Conservation (phyloP, 2,329 filamentous ascomycete genomes). For the Fusarium miscanthi region DNA sequence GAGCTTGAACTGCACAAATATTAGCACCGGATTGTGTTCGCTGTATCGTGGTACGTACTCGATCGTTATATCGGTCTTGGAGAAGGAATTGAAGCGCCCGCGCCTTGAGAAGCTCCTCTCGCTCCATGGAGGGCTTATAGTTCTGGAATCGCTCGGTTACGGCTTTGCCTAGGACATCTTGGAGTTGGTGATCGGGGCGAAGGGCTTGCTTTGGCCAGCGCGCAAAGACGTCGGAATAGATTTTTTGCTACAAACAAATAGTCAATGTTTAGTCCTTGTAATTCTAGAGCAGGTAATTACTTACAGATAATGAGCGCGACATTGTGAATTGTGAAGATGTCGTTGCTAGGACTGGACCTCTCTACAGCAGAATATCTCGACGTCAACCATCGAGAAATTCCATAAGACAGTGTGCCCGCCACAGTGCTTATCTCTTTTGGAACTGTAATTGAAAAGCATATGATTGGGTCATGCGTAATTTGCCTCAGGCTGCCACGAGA, state of each 20-base stretch:
- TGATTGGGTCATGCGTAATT: slow-evolving; percentile 34
- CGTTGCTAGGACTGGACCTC: slow-evolving; percentile 8
- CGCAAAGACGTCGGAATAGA: slow-evolving; percentile 55
- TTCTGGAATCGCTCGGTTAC: slow-evolving; percentile 51
- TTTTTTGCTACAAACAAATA: slow-evolving; percentile 45
- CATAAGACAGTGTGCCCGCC: slow-evolving; percentile 18
- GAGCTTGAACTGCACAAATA: slow-evolving; percentile 49
- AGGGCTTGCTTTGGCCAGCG: slow-evolving; percentile 73
- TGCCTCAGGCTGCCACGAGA: slow-evolving; percentile 37
- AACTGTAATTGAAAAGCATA: slow-evolving; percentile 17
- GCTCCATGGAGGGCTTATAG: slow-evolving; percentile 53
- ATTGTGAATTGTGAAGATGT: slow-evolving; percentile 42
- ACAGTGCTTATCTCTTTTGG: neutral
- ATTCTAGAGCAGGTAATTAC: neutral
- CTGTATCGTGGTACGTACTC: slow-evolving; percentile 54
- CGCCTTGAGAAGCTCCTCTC: slow-evolving; percentile 65
- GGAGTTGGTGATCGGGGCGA: slow-evolving; percentile 71
- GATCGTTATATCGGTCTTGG: slow-evolving; percentile 67
- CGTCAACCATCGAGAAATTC: slow-evolving; percentile 46
- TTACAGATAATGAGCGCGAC: slow-evolving; percentile 50
- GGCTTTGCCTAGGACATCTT: slow-evolving; percentile 61
- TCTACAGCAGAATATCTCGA: slow-evolving; percentile 30
- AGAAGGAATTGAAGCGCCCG: slow-evolving; percentile 70
- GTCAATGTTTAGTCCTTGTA: neutral
- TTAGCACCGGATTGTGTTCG: slow-evolving; percentile 13